Evolutionary conservation across 176 grass and related monocot species (phyloP).

Genomic region (Carex cristatella): DNA sequence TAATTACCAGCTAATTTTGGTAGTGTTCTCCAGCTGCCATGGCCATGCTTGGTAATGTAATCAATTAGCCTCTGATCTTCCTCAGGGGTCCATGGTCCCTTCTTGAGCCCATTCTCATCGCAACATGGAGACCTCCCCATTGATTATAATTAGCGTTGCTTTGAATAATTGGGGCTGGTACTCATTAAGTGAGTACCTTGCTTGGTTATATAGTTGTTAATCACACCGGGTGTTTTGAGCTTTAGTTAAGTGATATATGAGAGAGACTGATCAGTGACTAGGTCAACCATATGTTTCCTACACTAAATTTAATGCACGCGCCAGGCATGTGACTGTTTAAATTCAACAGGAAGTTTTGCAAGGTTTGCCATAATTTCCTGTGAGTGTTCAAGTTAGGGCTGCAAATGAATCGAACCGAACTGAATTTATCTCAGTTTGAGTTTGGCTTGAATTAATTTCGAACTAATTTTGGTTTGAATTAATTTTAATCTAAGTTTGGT

Average conservation of each 20-base stretch:
- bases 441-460: no score
- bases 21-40: conserved; percentile 79
- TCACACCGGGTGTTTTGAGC: not conserved
- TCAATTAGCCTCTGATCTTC: conserved; percentile 69
- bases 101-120: conserved; percentile 69
- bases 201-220: conserved; percentile 14
- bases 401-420: no score
- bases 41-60: conserved; percentile 66
- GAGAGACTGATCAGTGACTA: conserved; percentile 26
- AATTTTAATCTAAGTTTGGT: no score
- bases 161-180: not conserved
- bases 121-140: conserved; percentile 72
- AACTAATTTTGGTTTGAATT: no score
- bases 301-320: not conserved
- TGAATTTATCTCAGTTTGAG: no score
- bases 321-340: not conserved
- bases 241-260: conserved; percentile 10
- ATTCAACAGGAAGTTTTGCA: not conserved
- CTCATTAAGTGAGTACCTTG: not conserved
- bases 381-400: no score
- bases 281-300: conserved; percentile 21
- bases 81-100: conserved; percentile 78
- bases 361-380: no score
- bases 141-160: not conserved
- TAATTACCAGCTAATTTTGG: conserved; percentile 58